Percentiles rank a stretch among this genome's conserved stretches.
Evolutionary conservation across 805 yeast genomes (phyloP).

Genomic region (Metschnikowia amazonensis): DNA sequence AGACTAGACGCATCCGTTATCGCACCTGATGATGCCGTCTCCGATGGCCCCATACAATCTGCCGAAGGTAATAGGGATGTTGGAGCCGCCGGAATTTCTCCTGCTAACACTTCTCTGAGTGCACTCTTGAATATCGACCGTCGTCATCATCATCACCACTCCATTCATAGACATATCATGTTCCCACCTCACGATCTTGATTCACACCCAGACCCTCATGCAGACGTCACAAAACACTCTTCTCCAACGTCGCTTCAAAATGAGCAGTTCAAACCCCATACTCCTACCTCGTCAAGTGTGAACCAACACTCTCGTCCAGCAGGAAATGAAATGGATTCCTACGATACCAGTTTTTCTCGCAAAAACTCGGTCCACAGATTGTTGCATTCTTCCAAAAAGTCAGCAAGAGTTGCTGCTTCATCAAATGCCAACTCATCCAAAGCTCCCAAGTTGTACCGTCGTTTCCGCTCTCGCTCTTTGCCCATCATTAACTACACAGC

Average conservation of each 20-base stretch:
- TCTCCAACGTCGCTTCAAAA: not conserved
- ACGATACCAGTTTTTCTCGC: constrained; percentile 8
- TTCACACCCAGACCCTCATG: not conserved
- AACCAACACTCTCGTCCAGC: constrained; percentile 6
- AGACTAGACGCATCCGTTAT: constrained; percentile 18
- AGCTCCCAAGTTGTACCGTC: constrained; percentile 33
- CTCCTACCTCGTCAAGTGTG: constrained; percentile 9
- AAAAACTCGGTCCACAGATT: constrained; percentile 10
- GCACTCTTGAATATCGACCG: constrained; percentile 8
- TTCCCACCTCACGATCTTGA: constrained; percentile 23
- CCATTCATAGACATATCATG: constrained; percentile 18
- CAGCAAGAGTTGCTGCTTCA: constrained; percentile 10
- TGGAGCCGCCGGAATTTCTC: constrained; percentile 8
- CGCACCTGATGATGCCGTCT: constrained; percentile 12
- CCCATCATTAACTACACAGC: constrained; percentile 39
- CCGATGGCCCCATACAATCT: not conserved
- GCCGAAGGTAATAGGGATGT: not conserved
- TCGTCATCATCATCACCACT: constrained; percentile 8
- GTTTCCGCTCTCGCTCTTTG: constrained; percentile 37
- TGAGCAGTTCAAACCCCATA: constrained; percentile 7
- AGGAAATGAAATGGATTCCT: constrained; percentile 1
- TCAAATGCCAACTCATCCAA: constrained; percentile 14
- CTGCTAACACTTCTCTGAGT: constrained; percentile 1
- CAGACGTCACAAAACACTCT: not conserved
- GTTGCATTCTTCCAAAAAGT: constrained; percentile 12